Percentiles rank a stretch among this genome's conserved stretches.
phyloP scores from a whole-genome alignment of 1,139 yeast species.

The Magnusiomyces tetraspermus region DNA sequence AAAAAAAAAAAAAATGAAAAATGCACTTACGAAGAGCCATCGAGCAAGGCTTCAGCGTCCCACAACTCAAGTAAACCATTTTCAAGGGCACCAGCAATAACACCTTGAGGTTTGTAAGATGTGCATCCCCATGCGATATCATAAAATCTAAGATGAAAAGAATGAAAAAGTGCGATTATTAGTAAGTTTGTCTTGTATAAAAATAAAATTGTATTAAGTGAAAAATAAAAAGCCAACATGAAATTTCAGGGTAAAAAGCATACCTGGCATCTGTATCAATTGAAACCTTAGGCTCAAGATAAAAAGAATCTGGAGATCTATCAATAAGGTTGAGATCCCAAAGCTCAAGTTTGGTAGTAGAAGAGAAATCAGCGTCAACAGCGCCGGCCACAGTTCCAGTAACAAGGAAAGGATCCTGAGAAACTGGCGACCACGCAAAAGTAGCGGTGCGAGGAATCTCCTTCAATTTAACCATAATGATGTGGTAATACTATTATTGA shows the following conservation, averaged over 20 bases:
- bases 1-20: neutral
- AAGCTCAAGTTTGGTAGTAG: conserved; percentile 65
- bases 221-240: neutral
- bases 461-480: conserved; percentile 65
- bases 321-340: conserved; percentile 58
- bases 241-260: too few species aligned
- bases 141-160: conserved; percentile 46
- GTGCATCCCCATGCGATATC: conserved; percentile 78
- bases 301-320: conserved; percentile 30
- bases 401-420: conserved; percentile 63
- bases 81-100: conserved; percentile 86
- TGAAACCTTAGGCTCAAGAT: conserved; percentile 43
- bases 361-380: conserved; percentile 76
- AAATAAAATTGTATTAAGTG: conserved; percentile 5
- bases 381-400: conserved; percentile 95
- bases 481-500: neutral
- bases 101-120: conserved; percentile 45
- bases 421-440: conserved; percentile 83
- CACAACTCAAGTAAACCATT: conserved; percentile 72
- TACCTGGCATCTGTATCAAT: conserved; percentile 42
- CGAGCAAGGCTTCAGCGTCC: conserved; percentile 40
- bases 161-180: too few species aligned
- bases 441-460: conserved; percentile 83
- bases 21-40: conserved; percentile 16
- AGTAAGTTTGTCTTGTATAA: neutral